These are phyloP conservation scores for Claviceps capensis DNA, from an alignment of 2,329 filamentous ascomycete species.

Conservation along the genomic window DNA sequence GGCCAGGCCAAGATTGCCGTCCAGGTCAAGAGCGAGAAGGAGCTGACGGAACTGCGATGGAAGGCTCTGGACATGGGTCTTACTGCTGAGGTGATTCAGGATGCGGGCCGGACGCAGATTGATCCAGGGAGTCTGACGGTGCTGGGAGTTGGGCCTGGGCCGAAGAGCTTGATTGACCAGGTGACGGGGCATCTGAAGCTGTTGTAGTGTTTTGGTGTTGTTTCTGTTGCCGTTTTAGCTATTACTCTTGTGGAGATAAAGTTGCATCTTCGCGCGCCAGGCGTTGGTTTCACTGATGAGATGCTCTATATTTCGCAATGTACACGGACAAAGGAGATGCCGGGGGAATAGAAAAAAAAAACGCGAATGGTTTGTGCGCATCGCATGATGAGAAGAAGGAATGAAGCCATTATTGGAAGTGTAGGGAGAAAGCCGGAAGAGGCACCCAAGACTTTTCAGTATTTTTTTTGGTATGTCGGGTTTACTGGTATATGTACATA, in stretches of 20 bases:
- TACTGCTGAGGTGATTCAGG: conserved; percentile 79
- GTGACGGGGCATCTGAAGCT: conserved; percentile 79
- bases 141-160: conserved; percentile 68
- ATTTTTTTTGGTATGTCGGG: too few relatives aligned
- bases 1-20: conserved; percentile 93
- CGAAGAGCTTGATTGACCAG: conserved; percentile 73
- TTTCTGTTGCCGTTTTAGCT: not conserved
- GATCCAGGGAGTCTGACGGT: conserved; percentile 86
- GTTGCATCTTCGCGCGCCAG: not conserved
- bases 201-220: conserved; percentile 34
- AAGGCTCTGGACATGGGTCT: conserved; percentile 73
- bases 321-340: too few relatives aligned
- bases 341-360: too few relatives aligned
- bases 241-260: not conserved
- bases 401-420: too few relatives aligned
- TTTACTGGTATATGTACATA: too few relatives aligned
- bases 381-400: too few relatives aligned
- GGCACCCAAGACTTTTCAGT: too few relatives aligned
- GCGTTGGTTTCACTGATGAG: too few relatives aligned
- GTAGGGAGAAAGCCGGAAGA: too few relatives aligned
- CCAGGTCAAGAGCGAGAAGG: conserved; percentile 76
- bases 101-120: conserved; percentile 96
- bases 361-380: too few relatives aligned
- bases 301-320: too few relatives aligned
- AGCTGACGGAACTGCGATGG: conserved; percentile 59